A percentile compares a stretch with the other conserved stretches of the same genome.
These are phyloP conservation scores for Hypericum androsaemum DNA, from an alignment of 345 rosid genomes.

Conservation along the genomic window DNA sequence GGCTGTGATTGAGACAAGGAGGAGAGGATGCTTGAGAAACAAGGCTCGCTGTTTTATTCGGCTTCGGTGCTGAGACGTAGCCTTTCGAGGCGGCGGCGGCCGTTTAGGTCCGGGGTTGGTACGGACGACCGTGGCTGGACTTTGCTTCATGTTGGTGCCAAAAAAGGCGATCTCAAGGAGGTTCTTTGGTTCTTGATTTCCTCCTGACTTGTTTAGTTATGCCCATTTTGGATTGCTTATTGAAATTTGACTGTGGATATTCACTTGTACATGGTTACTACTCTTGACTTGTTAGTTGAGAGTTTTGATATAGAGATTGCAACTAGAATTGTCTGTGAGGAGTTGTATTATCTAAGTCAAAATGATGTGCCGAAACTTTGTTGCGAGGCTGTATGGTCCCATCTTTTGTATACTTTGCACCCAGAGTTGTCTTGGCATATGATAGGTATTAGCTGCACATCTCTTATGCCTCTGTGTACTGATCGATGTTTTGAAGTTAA, in stretches of 20 bases:
- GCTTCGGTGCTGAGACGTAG: slow-evolving; percentile 34
- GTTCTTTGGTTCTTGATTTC: slow-evolving; percentile 10
- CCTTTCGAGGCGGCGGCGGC: slow-evolving; percentile 52
- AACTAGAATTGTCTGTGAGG: too few relatives aligned
- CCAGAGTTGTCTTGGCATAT: too few relatives aligned
- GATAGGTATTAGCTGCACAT: too few relatives aligned
- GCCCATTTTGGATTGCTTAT: neutral
- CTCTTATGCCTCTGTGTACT: too few relatives aligned
- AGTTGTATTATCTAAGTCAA: too few relatives aligned
- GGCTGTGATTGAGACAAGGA: neutral
- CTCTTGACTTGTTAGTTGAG: too few relatives aligned
- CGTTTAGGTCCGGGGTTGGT: slow-evolving; percentile 34
- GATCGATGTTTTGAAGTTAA: too few relatives aligned
- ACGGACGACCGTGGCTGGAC: slow-evolving; percentile 94
- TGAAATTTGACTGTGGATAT: neutral
- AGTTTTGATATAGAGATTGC: too few relatives aligned
- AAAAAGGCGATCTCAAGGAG: slow-evolving; percentile 73
- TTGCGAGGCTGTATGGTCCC: too few relatives aligned
- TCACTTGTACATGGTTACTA: too few relatives aligned
- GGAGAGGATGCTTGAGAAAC: slow-evolving; percentile 42
- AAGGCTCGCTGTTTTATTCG: slow-evolving; percentile 9
- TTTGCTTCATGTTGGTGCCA: slow-evolving; percentile 67
- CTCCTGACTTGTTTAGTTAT: neutral
- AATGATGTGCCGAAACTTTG: too few relatives aligned
- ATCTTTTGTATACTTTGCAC: too few relatives aligned